phyloP scores from a whole-genome alignment of 2,329 filamentous ascomycete species.

The Colletotrichum sp. region DNA sequence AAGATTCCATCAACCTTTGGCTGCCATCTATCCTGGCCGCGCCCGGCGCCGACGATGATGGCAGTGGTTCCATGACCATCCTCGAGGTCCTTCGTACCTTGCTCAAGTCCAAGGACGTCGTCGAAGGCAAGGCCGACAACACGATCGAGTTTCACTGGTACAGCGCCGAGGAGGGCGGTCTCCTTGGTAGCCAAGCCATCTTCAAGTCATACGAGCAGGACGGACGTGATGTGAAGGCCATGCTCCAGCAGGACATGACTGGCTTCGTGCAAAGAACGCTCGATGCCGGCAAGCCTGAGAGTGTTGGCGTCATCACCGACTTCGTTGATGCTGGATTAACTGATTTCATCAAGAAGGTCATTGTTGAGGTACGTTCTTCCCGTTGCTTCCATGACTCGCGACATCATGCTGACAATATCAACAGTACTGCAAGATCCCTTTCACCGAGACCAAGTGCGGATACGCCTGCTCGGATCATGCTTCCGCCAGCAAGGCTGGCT shows the following conservation, averaged over 20 bases:
- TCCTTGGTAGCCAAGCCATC: constrained; percentile 88
- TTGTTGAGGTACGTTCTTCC: constrained; percentile 61
- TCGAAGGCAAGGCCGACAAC: constrained; percentile 76
- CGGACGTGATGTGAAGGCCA: constrained; percentile 82
- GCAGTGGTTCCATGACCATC: constrained; percentile 91
- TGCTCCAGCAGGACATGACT: constrained; percentile 99
- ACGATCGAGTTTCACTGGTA: constrained; percentile 98
- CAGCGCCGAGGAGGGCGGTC: constrained; percentile 85
- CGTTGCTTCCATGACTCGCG: constrained; percentile 18
- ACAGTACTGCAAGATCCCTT: constrained; percentile 89
- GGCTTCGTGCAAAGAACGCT: constrained; percentile 85
- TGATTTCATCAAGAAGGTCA: constrained; percentile 87
- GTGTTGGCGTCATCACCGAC: constrained; percentile 91
- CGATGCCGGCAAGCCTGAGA: constrained; percentile 81
- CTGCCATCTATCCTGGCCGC: constrained; percentile 83
- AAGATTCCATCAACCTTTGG: constrained; percentile 95
- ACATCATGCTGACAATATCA: constrained; percentile 10
- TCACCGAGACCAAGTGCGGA: constrained; percentile 85
- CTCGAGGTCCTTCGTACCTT: constrained; percentile 88
- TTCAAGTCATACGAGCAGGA: constrained; percentile 80
- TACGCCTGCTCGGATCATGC: constrained; percentile 84
- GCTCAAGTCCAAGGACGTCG: constrained; percentile 72
- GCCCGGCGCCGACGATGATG: constrained; percentile 95
- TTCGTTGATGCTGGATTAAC: constrained; percentile 85
- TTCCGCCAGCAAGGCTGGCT: constrained; percentile 75